Conservation (phyloP, 2,329 filamentous ascomycete genomes). For the Harringtonia aguacate region DNA sequence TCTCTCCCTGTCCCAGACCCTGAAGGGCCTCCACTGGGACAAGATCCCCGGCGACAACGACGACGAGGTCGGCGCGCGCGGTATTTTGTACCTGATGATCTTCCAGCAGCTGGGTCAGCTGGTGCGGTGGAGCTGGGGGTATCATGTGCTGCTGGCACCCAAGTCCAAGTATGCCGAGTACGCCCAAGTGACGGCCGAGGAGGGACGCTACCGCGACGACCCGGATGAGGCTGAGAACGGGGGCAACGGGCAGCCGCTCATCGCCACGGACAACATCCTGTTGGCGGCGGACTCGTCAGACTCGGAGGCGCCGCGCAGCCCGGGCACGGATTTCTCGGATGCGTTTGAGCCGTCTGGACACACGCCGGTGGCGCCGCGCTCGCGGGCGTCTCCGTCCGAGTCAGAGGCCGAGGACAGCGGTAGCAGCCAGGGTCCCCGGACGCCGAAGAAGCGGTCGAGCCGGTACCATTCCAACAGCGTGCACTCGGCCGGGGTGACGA, state of each 20-base stretch:
- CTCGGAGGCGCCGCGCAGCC: conserved; percentile 18
- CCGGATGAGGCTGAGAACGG: neutral
- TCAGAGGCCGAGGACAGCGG: conserved; percentile 35
- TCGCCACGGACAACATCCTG: neutral
- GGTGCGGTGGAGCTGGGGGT: conserved; percentile 96
- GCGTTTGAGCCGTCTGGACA: conserved; percentile 43
- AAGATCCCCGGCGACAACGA: conserved; percentile 86
- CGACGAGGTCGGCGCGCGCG: conserved; percentile 84
- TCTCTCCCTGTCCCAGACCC: conserved; percentile 82
- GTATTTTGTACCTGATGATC: conserved; percentile 90
- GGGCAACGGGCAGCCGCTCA: neutral
- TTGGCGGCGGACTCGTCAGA: conserved; percentile 14
- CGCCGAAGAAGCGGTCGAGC: conserved; percentile 16
- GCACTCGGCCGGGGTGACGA: conserved; percentile 11
- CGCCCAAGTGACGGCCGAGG: conserved; percentile 39
- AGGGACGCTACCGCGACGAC: conserved; percentile 48
- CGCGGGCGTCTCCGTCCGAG: conserved; percentile 35
- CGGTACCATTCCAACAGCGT: conserved; percentile 21
- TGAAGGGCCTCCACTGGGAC: conserved; percentile 89
- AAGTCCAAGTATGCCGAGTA: conserved; percentile 62
- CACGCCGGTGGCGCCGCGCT: conserved; percentile 41
- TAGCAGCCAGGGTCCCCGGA: conserved; percentile 4
- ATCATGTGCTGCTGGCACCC: conserved; percentile 85
- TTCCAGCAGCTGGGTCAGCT: conserved; percentile 96
- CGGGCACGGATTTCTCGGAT: conserved; percentile 31